A percentile compares a stretch with the other conserved stretches of the same genome.
phyloP scores from a whole-genome alignment of 148 eudicot genomes.

The Rhododendron molle region DNA sequence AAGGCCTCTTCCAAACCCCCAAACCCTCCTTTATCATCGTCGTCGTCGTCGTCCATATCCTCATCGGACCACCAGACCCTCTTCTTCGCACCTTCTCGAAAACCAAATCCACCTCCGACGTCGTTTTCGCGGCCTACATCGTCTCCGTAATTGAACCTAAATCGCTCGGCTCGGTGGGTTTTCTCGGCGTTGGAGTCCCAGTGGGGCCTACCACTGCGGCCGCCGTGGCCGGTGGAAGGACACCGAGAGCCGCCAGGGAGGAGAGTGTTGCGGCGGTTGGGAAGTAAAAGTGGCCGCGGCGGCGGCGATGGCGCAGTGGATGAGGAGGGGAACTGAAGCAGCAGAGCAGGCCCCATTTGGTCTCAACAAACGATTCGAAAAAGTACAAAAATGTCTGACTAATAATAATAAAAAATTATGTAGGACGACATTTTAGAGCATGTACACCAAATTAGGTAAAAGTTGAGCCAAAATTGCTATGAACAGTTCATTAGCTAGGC shows the following conservation, averaged over 20 bases:
- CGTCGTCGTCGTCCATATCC: conserved; percentile 34
- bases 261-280: not conserved
- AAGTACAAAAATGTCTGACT: too few relatives aligned
- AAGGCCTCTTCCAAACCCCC: conserved; percentile 36
- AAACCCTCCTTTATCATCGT: conserved; percentile 30
- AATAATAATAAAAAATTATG: too few relatives aligned
- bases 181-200: conserved; percentile 16
- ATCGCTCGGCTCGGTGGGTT: conserved; percentile 14
- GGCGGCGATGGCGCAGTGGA: not conserved
- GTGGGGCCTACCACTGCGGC: not conserved
- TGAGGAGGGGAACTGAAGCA: not conserved
- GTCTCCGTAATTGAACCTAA: conserved; percentile 18
- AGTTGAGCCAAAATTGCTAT: too few relatives aligned
- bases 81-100: conserved; percentile 24
- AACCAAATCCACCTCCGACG: conserved; percentile 13
- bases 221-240: not conserved
- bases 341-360: not conserved
- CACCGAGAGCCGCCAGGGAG: not conserved
- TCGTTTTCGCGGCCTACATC: conserved; percentile 2
- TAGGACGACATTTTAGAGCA: too few relatives aligned
- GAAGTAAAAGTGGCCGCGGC: not conserved
- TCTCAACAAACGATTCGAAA: too few relatives aligned
- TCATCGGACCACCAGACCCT: conserved; percentile 64
- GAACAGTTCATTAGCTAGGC: too few relatives aligned
- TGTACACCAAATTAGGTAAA: too few relatives aligned